Percentiles rank a stretch among this genome's conserved stretches.
Conservation (phyloP, 768 basidiomycete genomes). For the Podaxis sp. region DNA sequence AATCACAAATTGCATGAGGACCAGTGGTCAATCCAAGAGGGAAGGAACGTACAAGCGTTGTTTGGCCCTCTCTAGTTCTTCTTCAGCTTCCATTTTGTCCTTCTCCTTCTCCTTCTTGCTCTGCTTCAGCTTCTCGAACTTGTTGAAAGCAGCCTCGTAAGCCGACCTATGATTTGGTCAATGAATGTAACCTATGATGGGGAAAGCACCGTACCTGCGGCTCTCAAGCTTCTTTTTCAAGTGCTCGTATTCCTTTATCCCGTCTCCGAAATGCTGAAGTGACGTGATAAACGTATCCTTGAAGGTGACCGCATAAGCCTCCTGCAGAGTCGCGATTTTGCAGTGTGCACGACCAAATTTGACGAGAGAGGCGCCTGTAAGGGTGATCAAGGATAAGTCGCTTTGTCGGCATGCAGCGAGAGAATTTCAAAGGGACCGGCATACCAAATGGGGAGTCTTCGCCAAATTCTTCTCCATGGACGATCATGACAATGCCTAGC, state of each 20-base stretch:
- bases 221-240: slow-evolving; percentile 87
- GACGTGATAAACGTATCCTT: slow-evolving; percentile 72
- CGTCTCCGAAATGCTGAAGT: slow-evolving; percentile 62
- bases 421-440: slow-evolving; percentile 13
- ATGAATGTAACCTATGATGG: neutral
- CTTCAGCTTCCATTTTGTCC: slow-evolving; percentile 62
- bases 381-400: neutral
- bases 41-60: slow-evolving; percentile 61
- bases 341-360: slow-evolving; percentile 83
- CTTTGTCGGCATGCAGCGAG: neutral
- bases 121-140: slow-evolving; percentile 63
- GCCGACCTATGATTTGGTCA: slow-evolving; percentile 49
- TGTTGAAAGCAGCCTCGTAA: slow-evolving; percentile 73
- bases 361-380: slow-evolving; percentile 67
- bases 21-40: neutral
- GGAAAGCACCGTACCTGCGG: slow-evolving; percentile 54
- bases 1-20: slow-evolving; percentile 13
- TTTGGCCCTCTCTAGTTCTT: slow-evolving; percentile 71
- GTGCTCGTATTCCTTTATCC: slow-evolving; percentile 81
- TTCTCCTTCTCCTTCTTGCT: slow-evolving; percentile 84
- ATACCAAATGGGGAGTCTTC: slow-evolving; percentile 72
- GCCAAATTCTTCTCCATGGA: slow-evolving; percentile 81
- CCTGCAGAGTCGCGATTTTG: slow-evolving; percentile 82
- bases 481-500: slow-evolving; percentile 84
- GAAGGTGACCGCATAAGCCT: slow-evolving; percentile 72